Base-by-base conservation (phyloP, 352 stramenopile genomes). In the Pythium guiyangense region DNA sequence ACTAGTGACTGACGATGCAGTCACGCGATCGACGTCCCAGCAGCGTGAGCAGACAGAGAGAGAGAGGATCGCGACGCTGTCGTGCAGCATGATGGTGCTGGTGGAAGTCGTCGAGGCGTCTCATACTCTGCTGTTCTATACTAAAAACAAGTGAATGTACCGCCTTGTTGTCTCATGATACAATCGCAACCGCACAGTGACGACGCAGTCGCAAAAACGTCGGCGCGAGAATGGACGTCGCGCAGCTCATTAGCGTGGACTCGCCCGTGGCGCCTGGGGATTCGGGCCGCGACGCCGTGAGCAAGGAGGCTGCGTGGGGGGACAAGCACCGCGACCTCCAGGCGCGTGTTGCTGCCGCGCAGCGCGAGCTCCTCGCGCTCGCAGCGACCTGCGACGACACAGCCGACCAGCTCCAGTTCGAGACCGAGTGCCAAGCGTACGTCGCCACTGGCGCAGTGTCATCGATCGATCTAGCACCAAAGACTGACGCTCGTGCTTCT, bases 371-470 rank as follows among this genome's bases (percentile, higher is more conserved):
- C 49, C 62, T 72, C 5, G 69, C 64, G 26, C 61, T 83, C 35
- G 59, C 59, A 18, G 39, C 54, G 10, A 61, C 63, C 15, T 79
- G 77, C 56, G 63, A 70, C 25, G 25, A 60, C 17, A 66, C 66
- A 6, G 65, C 63, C n/a, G 59, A 76, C 14, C 64, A 81, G 56
- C 67, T 80, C 17, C 52, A 68, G 20, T 63, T 66, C 43, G 57
- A 81, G 51, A 45, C 69, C 20, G 69, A 75, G 40, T 70, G 73
- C 54, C 70, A 83, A 31, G 60, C 52, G 72, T 82, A 52, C 29
- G 72, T 73, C 4, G 17, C 20, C 4, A 15, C 5, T 18, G 15
- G 31, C 12, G 22, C 18, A 39, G 12, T 47, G 18, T 31, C 12
- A 18, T 27, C 10, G n/a, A 35, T 35, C 10, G 40, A 26, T 9